These are phyloP conservation scores for Exophiala spinifera DNA, from an alignment of 2,329 filamentous ascomycete genomes.

Conservation along the genomic window DNA sequence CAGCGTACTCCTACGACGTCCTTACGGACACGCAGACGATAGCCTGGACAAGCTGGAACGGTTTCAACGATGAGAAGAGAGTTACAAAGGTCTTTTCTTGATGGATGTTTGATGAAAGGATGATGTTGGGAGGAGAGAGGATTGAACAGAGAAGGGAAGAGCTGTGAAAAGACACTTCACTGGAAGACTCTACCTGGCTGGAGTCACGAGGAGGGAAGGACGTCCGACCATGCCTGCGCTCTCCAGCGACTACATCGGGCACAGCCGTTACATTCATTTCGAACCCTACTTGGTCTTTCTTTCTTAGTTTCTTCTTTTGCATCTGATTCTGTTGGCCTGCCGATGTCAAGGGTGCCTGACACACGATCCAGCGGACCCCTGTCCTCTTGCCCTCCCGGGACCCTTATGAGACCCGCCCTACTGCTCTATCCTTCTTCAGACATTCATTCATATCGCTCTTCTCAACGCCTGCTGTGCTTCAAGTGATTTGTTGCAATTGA, in stretches of 20 bases:
- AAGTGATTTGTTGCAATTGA: no score
- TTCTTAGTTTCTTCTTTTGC: background rate
- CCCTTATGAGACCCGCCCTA: background rate
- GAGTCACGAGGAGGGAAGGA: constrained; percentile 8
- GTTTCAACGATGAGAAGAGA: constrained; percentile 5
- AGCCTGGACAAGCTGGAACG: background rate
- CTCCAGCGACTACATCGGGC: background rate
- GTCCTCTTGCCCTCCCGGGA: background rate
- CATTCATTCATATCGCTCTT: background rate
- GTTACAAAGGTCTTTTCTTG: constrained; percentile 4
- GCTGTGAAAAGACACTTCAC: constrained; percentile 4
- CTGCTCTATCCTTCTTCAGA: background rate
- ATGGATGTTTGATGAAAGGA: constrained; percentile 11
- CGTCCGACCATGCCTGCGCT: constrained; percentile 16
- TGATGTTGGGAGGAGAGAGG: constrained; percentile 11
- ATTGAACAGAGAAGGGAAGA: constrained; percentile 7
- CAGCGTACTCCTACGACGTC: background rate
- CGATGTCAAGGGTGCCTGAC: background rate
- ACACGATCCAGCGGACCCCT: no score
- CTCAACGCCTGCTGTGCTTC: background rate
- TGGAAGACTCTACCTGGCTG: background rate
- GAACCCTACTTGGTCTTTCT: background rate
- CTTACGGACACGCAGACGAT: background rate
- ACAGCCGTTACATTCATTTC: background rate
- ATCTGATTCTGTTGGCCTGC: background rate